phyloP scores from a whole-genome alignment of 2,329 filamentous ascomycete genomes.

The Colletotrichum karsti region DNA sequence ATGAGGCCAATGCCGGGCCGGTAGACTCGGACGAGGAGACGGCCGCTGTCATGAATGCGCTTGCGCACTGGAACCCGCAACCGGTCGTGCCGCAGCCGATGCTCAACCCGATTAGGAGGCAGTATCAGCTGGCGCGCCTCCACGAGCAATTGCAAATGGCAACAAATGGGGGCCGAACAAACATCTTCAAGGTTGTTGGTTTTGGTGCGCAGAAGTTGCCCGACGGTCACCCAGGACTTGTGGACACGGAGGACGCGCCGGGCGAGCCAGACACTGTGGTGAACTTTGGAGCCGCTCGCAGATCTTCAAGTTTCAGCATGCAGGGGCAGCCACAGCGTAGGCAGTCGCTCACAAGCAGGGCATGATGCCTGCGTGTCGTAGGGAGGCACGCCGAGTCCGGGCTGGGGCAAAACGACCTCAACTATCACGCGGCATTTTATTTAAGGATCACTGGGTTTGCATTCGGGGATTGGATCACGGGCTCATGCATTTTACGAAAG shows the following conservation, averaged over 20 bases:
- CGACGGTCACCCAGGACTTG: conserved; percentile 54
- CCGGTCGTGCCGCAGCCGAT: conserved; percentile 76
- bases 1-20: conserved; percentile 80
- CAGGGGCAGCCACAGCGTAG: conserved; percentile 50
- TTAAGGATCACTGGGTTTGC: background rate
- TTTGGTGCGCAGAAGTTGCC: conserved; percentile 64
- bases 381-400: background rate
- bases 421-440: background rate
- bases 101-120: conserved; percentile 68
- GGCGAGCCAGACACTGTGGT: conserved; percentile 63
- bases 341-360: conserved; percentile 56
- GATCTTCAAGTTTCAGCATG: conserved; percentile 57
- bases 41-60: conserved; percentile 84
- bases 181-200: conserved; percentile 70
- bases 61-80: conserved; percentile 79
- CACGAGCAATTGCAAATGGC: conserved; percentile 73
- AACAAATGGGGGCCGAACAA: conserved; percentile 71
- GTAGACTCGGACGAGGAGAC: conserved; percentile 97
- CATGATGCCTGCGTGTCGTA: conserved; percentile 38
- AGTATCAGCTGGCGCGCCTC: conserved; percentile 70
- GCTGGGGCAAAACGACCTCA: background rate
- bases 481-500: background rate
- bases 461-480: background rate
- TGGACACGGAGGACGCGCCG: conserved; percentile 63
- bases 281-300: conserved; percentile 44